Percentiles rank a stretch among this genome's conserved stretches.
phyloP scores from a whole-genome alignment of 2,329 filamentous ascomycete genomes.

The Aspergillus jensenii region DNA sequence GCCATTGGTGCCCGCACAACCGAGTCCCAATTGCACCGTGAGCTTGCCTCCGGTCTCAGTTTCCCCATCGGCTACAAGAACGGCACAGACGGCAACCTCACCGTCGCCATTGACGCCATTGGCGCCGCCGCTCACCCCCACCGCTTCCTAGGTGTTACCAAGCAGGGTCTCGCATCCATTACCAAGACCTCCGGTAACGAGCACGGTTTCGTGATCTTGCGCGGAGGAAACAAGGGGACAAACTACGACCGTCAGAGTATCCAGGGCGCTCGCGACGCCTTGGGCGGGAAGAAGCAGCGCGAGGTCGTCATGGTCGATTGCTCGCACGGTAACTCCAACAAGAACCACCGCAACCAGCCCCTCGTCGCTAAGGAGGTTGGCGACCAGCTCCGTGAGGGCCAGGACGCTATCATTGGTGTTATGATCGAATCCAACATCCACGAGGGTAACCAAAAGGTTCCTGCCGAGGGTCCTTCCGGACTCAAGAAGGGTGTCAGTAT shows the following conservation, averaged over 20 bases:
- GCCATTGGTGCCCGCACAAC: slow-evolving; percentile 96
- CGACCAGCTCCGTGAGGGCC: slow-evolving; percentile 83
- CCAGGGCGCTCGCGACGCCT: slow-evolving; percentile 71
- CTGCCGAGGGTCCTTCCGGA: slow-evolving; percentile 71
- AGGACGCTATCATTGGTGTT: slow-evolving; percentile 86
- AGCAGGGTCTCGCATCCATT: slow-evolving; percentile 93
- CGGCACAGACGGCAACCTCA: slow-evolving; percentile 88
- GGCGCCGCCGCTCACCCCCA: slow-evolving; percentile 67
- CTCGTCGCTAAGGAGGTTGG: slow-evolving; percentile 80
- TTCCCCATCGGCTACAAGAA: slow-evolving; percentile 99
- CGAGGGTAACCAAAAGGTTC: slow-evolving; percentile 87
- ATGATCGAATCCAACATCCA: slow-evolving; percentile 99
- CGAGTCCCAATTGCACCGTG: slow-evolving; percentile 93
- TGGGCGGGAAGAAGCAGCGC: slow-evolving; percentile 79
- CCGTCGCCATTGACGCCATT: slow-evolving; percentile 93
- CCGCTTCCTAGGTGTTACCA: slow-evolving; percentile 98
- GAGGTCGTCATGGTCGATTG: slow-evolving; percentile 97
- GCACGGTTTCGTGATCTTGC: slow-evolving; percentile 94
- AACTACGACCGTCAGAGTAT: slow-evolving; percentile 91
- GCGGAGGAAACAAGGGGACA: slow-evolving; percentile 86
- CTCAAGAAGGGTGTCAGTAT: slow-evolving; percentile 91
- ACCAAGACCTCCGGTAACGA: slow-evolving; percentile 91
- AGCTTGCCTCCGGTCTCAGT: slow-evolving; percentile 89
- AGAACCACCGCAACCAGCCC: slow-evolving; percentile 96
- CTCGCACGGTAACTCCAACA: slow-evolving; percentile 96